phyloP scores from a whole-genome alignment of 495 filamentous ascomycete genomes.

The Pyrenopolyporus hunteri region DNA sequence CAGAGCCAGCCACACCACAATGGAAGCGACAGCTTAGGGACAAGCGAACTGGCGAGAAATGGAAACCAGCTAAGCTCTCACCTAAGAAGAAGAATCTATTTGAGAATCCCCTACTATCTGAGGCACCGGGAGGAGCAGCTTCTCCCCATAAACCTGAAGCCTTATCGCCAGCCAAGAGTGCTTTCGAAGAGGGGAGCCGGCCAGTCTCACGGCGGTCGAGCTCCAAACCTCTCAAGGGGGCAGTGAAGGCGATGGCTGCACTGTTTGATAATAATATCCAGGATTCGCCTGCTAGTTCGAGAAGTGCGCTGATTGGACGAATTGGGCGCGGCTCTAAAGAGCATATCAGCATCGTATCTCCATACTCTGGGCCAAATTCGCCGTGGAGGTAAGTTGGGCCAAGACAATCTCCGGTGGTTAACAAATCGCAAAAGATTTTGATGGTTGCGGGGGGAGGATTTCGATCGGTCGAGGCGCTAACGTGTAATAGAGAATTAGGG shows the following conservation, averaged over 20 bases:
- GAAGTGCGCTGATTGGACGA: neutral
- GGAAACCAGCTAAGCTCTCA: conserved; percentile 12
- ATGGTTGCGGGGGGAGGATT: neutral
- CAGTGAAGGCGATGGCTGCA: conserved; percentile 53
- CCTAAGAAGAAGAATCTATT: conserved; percentile 16
- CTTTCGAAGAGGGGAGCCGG: neutral
- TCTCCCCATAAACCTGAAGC: neutral
- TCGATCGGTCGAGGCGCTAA: conserved; percentile 3
- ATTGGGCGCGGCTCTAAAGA: conserved; percentile 8
- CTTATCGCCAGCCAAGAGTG: conserved; percentile 1
- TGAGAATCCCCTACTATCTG: conserved; percentile 3
- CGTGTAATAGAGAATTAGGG: neutral
- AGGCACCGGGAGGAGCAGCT: neutral
- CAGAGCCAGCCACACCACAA: conserved; percentile 5
- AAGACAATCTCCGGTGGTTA: neutral
- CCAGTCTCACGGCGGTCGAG: conserved; percentile 22
- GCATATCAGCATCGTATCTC: conserved; percentile 35
- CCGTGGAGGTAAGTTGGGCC: conserved; percentile 12
- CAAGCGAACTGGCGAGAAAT: neutral
- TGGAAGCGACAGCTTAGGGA: conserved; percentile 9
- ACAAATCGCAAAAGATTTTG: conserved; percentile 4
- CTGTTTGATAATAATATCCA: conserved; percentile 46
- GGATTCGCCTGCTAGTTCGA: conserved; percentile 13
- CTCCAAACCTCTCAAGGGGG: conserved; percentile 36
- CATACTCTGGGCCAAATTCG: conserved; percentile 30